Evolutionary conservation across 768 basidiomycete species (phyloP).

Genomic region (Favolaschia claudopus): DNA sequence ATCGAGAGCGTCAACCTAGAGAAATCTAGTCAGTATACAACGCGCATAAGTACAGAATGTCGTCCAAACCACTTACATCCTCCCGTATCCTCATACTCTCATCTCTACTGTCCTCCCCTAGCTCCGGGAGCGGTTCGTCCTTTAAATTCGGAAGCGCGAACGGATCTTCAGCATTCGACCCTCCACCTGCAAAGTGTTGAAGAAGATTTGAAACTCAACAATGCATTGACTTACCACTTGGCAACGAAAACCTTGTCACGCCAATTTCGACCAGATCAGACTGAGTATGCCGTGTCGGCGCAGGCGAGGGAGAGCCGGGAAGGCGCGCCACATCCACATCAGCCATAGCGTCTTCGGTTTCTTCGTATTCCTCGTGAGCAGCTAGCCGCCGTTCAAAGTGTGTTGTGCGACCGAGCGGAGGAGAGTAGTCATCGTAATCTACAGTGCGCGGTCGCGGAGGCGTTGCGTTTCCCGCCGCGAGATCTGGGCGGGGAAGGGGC

Average conservation of each 20-base stretch:
- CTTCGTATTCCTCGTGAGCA: conserved; percentile 28
- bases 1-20: no score
- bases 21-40: no score
- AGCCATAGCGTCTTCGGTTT: conserved; percentile 43
- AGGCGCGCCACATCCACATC: conserved; percentile 48
- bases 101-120: conserved; percentile 22
- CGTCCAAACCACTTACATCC: conserved; percentile 18
- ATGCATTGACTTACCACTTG: conserved; percentile 23
- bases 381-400: conserved; percentile 45
- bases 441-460: conserved; percentile 17
- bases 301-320: conserved; percentile 59
- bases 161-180: conserved; percentile 19
- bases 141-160: conserved; percentile 28
- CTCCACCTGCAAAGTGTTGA: neutral
- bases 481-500: conserved; percentile 20
- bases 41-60: no score
- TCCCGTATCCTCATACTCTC: conserved; percentile 19
- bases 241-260: conserved; percentile 28
- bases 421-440: conserved; percentile 13
- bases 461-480: conserved; percentile 32
- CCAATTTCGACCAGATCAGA: conserved; percentile 22
- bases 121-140: conserved; percentile 27
- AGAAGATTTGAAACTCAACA: neutral
- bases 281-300: conserved; percentile 32
- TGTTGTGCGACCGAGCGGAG: conserved; percentile 47